Evolutionary conservation across 768 basidiomycete genomes (phyloP).

Genomic region (Phlegmacium glaucopus): DNA sequence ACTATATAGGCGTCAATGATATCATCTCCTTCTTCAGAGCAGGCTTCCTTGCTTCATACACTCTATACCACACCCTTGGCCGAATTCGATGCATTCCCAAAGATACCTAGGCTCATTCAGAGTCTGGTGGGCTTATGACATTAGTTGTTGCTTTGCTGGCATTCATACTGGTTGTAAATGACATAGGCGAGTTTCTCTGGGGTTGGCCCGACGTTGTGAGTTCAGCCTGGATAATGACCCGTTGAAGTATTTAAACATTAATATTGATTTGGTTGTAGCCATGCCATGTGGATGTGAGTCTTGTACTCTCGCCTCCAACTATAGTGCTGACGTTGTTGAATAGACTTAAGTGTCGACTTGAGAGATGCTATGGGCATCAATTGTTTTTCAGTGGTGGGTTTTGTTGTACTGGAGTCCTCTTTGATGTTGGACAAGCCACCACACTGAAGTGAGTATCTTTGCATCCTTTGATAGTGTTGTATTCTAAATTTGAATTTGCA

Average conservation of each 20-base stretch:
- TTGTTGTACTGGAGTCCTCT: slow-evolving; percentile 80
- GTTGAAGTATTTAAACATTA: too few species aligned
- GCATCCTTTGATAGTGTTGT: background rate
- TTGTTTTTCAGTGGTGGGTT: slow-evolving; percentile 77
- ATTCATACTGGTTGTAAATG: slow-evolving; percentile 78
- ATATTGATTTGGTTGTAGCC: slow-evolving; percentile 82
- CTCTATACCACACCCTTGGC: slow-evolving; percentile 68
- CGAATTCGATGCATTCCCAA: slow-evolving; percentile 84
- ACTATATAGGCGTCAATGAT: too few species aligned
- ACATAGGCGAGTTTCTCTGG: slow-evolving; percentile 88
- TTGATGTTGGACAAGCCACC: slow-evolving; percentile 81
- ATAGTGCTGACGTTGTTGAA: slow-evolving; percentile 6
- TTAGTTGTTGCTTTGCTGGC: slow-evolving; percentile 64
- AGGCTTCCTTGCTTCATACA: slow-evolving; percentile 56
- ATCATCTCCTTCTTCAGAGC: too few species aligned
- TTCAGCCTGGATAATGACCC: too few species aligned
- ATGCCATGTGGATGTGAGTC: slow-evolving; percentile 90
- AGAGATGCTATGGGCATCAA: slow-evolving; percentile 90
- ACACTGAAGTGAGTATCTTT: slow-evolving; percentile 48
- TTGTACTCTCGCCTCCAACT: background rate
- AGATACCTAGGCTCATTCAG: slow-evolving; percentile 73
- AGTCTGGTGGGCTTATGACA: slow-evolving; percentile 82
- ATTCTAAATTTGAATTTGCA: slow-evolving; percentile 18
- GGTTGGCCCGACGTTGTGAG: slow-evolving; percentile 91
- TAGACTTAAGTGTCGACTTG: slow-evolving; percentile 85